Evolutionary conservation across 2,329 filamentous ascomycete species (phyloP).

Genomic region (Nemania serpens): DNA sequence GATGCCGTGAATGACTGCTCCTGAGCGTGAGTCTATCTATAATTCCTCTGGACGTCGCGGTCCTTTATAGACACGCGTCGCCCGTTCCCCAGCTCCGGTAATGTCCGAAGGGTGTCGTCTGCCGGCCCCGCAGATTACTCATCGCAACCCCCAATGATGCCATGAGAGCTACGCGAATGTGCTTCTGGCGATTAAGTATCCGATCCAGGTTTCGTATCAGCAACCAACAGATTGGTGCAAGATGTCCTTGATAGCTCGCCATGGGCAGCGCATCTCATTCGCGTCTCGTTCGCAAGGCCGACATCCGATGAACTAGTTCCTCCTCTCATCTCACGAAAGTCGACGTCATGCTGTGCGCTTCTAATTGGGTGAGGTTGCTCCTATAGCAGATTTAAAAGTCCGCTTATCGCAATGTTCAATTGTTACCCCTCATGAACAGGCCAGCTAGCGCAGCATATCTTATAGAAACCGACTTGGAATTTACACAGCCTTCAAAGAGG

Average conservation of each 20-base stretch:
- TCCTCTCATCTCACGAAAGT: neutral
- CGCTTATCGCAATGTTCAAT: no score
- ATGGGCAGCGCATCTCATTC: conserved; percentile 7
- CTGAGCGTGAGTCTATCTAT: no score
- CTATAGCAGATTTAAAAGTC: neutral
- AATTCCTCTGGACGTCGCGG: neutral
- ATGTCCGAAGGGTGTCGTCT: neutral
- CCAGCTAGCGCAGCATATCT: no score
- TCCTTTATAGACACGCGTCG: neutral
- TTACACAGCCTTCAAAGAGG: no score
- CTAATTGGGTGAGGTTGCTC: neutral
- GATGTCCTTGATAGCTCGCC: conserved; percentile 19
- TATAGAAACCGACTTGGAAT: no score
- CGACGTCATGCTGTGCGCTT: neutral
- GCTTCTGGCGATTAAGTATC: neutral
- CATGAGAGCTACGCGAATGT: conserved; percentile 15
- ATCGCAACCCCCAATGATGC: conserved; percentile 27
- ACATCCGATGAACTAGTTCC: neutral
- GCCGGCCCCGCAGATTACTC: conserved; percentile 28
- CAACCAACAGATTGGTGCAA: neutral
- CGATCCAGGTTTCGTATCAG: neutral
- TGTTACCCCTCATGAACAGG: no score
- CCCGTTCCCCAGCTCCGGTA: neutral
- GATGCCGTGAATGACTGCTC: neutral
- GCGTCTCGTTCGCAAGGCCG: conserved; percentile 8